A percentile compares a stretch with the other conserved stretches of the same genome.
Conservation (phyloP, 352 stramenopile genomes). For the Phytophthora sp. region DNA sequence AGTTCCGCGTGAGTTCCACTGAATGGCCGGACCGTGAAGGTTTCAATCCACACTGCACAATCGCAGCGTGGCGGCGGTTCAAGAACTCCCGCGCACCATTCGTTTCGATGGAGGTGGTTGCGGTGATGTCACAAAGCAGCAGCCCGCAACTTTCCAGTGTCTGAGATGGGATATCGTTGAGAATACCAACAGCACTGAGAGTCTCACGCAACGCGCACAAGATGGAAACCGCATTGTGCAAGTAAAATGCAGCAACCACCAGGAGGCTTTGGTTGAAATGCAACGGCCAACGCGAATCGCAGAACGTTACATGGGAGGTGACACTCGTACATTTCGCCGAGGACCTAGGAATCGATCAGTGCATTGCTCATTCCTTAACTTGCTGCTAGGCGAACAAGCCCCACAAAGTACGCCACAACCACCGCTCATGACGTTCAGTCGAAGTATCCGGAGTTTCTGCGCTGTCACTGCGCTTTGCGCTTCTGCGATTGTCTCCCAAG, state of each 20-base stretch:
- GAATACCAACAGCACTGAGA: not conserved
- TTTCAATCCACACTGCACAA: slow-evolving; percentile 25
- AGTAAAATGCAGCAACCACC: not conserved
- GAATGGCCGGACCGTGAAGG: not conserved
- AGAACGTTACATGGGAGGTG: slow-evolving; percentile 28
- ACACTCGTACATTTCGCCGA: not conserved
- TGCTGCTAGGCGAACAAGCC: slow-evolving; percentile 2
- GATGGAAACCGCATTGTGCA: not conserved
- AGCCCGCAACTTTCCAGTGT: slow-evolving; percentile 5
- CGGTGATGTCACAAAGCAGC: not conserved
- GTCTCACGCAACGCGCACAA: not conserved
- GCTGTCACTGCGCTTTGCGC: slow-evolving; percentile 11
- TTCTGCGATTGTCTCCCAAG: not conserved
- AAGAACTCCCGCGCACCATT: slow-evolving; percentile 11
- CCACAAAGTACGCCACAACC: slow-evolving; percentile 9
- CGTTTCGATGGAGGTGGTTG: slow-evolving; percentile 17
- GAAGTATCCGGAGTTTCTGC: slow-evolving; percentile 21
- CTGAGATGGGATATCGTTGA: slow-evolving; percentile 10
- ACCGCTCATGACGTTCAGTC: slow-evolving; percentile 13
- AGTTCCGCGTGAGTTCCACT: not conserved
- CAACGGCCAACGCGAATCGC: slow-evolving; percentile 22
- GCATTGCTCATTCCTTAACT: slow-evolving; percentile 18
- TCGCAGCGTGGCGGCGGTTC: slow-evolving; percentile 11
- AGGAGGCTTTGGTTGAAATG: slow-evolving; percentile 7
- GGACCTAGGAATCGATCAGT: not conserved